Evolutionary conservation across 192 early-diverging fungal genomes (phyloP), one percentile per base, ranked within the genome.

Genomic region (Coemansia sp.): DNA sequence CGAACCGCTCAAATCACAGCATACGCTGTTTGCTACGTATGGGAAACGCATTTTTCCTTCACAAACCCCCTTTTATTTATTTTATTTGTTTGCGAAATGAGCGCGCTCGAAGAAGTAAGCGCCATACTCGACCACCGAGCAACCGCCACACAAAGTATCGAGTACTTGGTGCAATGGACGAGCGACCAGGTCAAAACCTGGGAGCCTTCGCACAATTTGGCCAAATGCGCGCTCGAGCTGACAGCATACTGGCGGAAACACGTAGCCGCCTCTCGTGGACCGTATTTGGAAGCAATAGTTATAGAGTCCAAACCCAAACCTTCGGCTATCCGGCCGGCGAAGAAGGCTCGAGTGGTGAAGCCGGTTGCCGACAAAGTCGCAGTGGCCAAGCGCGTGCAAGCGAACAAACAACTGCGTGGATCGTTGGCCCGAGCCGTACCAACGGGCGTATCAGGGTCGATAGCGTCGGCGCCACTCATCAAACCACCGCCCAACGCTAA

Each of bases 161-260:
- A 77, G 39, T 77, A 77, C 22, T 27, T 68, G 39, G 69, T 77
- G 1, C 66, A 72, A 25, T 77, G 75, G 75, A 4, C 75, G 14
- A 58, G 55, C 29, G 75, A 72, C 62, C 35, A 61, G 37, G 54
- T 29, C 6, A 41, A 62, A 19, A 77, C 69, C 8, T 77, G 75
- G 75, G 75, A 77, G 59, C 53, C 58, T 1, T 19, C 25, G 31
- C 10, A 1, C 3, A 71, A 55, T 31, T 64, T 77, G 19, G 23
- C 21, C 17, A 60, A 65, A 3, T 69, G 69, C 55, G 53, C 55
- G 9, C 38, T 68, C 22, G 10, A 41, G 14, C 59, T 77, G 3
- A 41, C 58, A 6, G 12, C 22, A 0, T 76, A 76, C 35, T 70
- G 74, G 74, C 60, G 68, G 14, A 23, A 10, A 6, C 48, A 58